Percentiles rank a stretch among this genome's conserved stretches.
These are phyloP conservation scores for Pilaira anomala DNA, from an alignment of 192 early-diverging fungal genomes.

Conservation along the genomic window DNA sequence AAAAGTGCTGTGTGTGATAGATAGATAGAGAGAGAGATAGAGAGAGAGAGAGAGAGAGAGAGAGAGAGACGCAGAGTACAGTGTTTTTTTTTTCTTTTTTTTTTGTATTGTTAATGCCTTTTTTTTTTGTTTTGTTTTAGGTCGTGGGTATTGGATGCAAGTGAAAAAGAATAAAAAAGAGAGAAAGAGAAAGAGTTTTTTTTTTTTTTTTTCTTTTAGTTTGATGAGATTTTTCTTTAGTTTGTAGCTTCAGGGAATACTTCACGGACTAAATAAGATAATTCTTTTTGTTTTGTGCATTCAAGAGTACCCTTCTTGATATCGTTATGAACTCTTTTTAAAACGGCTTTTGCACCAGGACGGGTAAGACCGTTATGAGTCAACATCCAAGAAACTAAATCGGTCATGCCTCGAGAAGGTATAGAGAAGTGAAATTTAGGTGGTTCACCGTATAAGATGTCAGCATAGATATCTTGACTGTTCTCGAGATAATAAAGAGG, in stretches of 20 bases:
- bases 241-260: slow-evolving; percentile 25
- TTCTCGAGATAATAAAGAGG: slow-evolving; percentile 39
- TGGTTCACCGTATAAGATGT: slow-evolving; percentile 29
- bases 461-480: slow-evolving; percentile 33
- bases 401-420: slow-evolving; percentile 17
- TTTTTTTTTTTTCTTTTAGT: background rate
- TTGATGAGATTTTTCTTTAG: background rate
- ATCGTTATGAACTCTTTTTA: slow-evolving; percentile 20
- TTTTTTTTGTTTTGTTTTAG: no score
- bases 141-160: no score
- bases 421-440: slow-evolving; percentile 32
- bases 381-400: slow-evolving; percentile 30
- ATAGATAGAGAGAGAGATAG: background rate
- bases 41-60: background rate
- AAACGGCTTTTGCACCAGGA: slow-evolving; percentile 24
- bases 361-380: slow-evolving; percentile 17
- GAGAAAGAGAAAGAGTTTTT: background rate
- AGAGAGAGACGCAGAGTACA: background rate
- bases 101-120: no score
- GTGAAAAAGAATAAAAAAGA: no score
- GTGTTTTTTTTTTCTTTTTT: background rate
- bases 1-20: background rate
- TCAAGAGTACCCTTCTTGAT: slow-evolving; percentile 22
- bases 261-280: slow-evolving; percentile 28
- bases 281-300: slow-evolving; percentile 28